These are phyloP conservation scores for Rugonectria rugulosa DNA, from an alignment of 2,329 filamentous ascomycete genomes.

Conservation along the genomic window DNA sequence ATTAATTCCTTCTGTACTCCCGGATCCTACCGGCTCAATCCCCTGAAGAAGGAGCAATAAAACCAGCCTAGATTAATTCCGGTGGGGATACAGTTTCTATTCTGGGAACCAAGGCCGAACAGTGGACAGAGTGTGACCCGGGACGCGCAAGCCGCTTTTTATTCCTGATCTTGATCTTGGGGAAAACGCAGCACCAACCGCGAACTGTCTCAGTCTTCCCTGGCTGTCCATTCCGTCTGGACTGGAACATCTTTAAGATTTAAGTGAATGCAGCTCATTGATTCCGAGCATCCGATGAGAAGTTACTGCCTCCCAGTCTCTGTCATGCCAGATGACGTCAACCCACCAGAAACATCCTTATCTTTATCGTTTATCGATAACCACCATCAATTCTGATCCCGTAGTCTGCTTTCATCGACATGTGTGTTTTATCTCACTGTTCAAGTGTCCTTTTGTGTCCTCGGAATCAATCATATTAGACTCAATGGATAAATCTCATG, in stretches of 20 bases:
- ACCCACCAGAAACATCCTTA: too few species aligned
- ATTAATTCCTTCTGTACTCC: too few species aligned
- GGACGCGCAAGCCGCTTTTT: neutral
- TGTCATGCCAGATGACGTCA: neutral
- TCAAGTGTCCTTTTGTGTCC: too few species aligned
- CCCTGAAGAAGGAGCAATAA: neutral
- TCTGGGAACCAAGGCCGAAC: neutral
- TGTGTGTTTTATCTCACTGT: too few species aligned
- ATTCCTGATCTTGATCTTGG: neutral
- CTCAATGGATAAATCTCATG: too few species aligned
- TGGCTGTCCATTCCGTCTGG: neutral
- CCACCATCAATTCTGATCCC: too few species aligned
- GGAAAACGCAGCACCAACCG: neutral
- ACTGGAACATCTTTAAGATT: too few species aligned
- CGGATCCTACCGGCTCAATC: too few species aligned
- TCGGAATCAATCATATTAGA: too few species aligned
- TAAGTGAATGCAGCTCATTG: too few species aligned
- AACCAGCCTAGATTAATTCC: neutral
- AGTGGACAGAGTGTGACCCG: neutral
- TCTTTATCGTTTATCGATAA: too few species aligned
- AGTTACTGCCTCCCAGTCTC: neutral
- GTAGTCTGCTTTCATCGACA: too few species aligned
- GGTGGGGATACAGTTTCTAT: neutral
- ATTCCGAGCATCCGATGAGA: neutral
- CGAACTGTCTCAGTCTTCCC: neutral